Conservation (phyloP, 176 grass and related monocot genomes). For the Secale cereale region DNA sequence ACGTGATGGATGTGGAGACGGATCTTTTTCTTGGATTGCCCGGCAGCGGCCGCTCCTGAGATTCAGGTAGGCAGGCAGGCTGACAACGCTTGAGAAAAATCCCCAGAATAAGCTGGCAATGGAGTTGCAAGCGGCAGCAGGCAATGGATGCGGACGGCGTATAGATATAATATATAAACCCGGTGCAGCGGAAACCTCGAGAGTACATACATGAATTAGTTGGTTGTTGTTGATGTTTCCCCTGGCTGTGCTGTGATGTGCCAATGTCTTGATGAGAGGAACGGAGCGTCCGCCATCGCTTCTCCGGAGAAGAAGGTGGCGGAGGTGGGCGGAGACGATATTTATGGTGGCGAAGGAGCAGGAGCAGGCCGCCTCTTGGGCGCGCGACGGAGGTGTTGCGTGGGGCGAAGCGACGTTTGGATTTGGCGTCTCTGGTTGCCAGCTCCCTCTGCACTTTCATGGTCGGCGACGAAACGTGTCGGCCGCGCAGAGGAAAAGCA, state of each 20-base stretch:
- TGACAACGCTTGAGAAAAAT: not conserved
- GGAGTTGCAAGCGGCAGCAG: not conserved
- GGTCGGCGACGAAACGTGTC: not conserved
- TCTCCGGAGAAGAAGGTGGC: not conserved
- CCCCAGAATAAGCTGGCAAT: not conserved
- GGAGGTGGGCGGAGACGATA: not conserved
- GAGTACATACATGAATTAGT: not conserved
- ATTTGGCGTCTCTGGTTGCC: not conserved
- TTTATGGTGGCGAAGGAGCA: not conserved
- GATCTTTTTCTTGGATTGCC: constrained; percentile 62
- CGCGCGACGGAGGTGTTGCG: not conserved
- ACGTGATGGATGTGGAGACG: constrained; percentile 57
- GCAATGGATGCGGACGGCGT: not conserved
- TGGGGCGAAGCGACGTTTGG: not conserved
- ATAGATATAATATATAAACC: constrained; percentile 17
- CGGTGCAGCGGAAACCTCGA: not conserved
- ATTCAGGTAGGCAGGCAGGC: not conserved
- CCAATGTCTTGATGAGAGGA: not conserved
- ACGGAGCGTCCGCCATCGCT: not conserved
- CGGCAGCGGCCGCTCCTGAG: constrained; percentile 22
- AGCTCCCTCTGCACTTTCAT: too few species aligned
- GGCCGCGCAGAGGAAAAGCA: not conserved
- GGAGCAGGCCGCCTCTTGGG: not conserved
- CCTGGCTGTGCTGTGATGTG: not conserved
- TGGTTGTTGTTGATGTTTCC: too few species aligned